Percentiles rank a stretch among this genome's conserved stretches.
Evolutionary conservation across 345 rosid species (phyloP).

Genomic region (Orychophragmus violaceus): DNA sequence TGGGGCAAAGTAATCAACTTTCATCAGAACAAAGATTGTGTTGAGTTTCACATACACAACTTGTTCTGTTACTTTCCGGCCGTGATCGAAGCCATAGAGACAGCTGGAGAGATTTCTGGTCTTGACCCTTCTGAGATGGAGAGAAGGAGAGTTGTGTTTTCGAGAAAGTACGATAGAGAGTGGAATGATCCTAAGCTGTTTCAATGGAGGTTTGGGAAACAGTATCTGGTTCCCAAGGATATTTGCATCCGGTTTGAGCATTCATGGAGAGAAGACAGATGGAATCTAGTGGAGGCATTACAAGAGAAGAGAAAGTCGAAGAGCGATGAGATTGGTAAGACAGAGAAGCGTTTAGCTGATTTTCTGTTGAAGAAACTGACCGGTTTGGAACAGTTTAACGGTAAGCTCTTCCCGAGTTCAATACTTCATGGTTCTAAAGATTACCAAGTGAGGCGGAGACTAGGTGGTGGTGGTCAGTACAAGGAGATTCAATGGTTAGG

Average conservation of each 20-base stretch:
- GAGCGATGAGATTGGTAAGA: constrained; percentile 40
- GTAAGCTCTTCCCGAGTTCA: constrained; percentile 57
- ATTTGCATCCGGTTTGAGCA: constrained; percentile 45
- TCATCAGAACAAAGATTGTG: constrained; percentile 74
- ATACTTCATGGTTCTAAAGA: constrained; percentile 59
- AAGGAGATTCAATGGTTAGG: constrained; percentile 96
- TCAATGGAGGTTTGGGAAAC: constrained; percentile 69
- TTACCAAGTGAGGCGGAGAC: constrained; percentile 61
- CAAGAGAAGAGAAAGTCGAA: constrained; percentile 46
- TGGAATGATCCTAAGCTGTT: constrained; percentile 81
- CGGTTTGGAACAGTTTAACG: constrained; percentile 34
- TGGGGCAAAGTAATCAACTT: constrained; percentile 67
- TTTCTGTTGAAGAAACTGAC: constrained; percentile 54
- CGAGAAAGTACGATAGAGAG: constrained; percentile 59
- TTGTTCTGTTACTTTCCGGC: constrained; percentile 60
- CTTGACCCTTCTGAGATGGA: constrained; percentile 77
- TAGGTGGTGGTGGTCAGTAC: constrained; percentile 56
- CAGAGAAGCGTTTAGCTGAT: constrained; percentile 57
- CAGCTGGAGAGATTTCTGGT: constrained; percentile 78
- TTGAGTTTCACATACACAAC: constrained; percentile 80
- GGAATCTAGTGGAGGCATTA: constrained; percentile 62
- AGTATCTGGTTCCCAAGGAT: constrained; percentile 59
- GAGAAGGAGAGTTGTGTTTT: constrained; percentile 53
- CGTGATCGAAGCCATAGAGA: constrained; percentile 78
- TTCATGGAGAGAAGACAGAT: constrained; percentile 70